A percentile compares a stretch with the other conserved stretches of the same genome.
These are phyloP conservation scores for Mortierella sp. DNA, from an alignment of 371 early-diverging fungal genomes.

Conservation along the genomic window DNA sequence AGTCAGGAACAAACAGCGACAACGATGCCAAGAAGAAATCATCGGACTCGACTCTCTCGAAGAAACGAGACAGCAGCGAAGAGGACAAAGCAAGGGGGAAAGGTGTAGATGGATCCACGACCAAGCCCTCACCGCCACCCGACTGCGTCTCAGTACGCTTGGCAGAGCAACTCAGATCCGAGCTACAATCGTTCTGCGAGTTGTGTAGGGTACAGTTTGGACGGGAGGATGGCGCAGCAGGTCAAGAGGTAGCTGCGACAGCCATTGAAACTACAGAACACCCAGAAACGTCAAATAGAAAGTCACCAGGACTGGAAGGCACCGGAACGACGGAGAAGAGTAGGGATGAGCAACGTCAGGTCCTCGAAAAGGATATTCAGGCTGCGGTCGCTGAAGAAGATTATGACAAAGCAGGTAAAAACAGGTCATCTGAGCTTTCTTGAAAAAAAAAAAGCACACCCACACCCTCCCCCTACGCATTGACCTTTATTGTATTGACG, in stretches of 20 bases:
- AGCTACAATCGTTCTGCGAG: constrained; percentile 25
- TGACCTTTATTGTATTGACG: neutral
- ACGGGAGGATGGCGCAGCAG: constrained; percentile 20
- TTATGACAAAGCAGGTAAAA: constrained; percentile 42
- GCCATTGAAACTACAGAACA: neutral
- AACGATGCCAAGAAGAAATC: neutral
- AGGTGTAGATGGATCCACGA: neutral
- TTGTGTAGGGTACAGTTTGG: constrained; percentile 28
- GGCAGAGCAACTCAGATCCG: constrained; percentile 17
- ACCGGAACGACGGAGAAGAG: neutral
- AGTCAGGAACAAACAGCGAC: neutral
- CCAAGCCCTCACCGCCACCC: neutral
- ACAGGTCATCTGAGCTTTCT: neutral
- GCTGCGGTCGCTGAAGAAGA: constrained; percentile 48
- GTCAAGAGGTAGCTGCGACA: neutral
- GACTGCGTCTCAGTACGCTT: neutral
- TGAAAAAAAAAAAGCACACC: neutral
- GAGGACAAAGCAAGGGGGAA: neutral
- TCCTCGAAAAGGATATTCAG: constrained; percentile 36
- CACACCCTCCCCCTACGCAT: constrained; percentile 2
- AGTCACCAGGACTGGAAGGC: neutral
- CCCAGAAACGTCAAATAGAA: neutral
- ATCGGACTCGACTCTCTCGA: too few species aligned
- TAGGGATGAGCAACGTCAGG: constrained; percentile 7
- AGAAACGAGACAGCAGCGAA: neutral